Evolutionary conservation across 805 yeast species (phyloP).

Genomic region (Saturnispora ahearnii): DNA sequence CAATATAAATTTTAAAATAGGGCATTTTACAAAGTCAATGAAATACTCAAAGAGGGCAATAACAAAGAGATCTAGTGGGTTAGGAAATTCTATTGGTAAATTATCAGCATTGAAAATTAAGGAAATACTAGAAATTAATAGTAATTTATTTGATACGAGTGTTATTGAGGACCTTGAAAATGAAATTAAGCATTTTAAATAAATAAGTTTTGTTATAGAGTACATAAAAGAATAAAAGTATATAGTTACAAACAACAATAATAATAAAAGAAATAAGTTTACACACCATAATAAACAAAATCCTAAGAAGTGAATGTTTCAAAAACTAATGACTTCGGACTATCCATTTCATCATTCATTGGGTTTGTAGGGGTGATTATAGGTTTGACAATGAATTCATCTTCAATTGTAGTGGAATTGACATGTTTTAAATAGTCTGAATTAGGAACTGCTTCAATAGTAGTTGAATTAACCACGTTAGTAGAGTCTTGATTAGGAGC

Average conservation of each 20-base stretch:
- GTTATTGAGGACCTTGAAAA: neutral
- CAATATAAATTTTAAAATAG: constrained; percentile 15
- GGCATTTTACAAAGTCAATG: constrained; percentile 16
- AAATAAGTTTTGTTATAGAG: neutral
- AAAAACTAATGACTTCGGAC: constrained; percentile 6
- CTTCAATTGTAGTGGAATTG: neutral
- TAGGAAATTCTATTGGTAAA: constrained; percentile 11
- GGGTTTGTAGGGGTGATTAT: neutral
- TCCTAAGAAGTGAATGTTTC: constrained; percentile 3
- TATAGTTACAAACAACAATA: neutral
- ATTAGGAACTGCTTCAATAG: neutral
- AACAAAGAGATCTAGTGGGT: neutral
- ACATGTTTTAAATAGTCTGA: neutral
- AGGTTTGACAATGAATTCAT: neutral
- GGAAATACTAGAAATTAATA: constrained; percentile 10
- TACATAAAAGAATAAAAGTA: neutral
- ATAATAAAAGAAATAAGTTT: neutral
- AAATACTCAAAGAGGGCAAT: constrained; percentile 10
- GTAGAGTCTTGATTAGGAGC: neutral
- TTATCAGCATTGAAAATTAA: constrained; percentile 13
- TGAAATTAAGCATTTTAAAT: neutral
- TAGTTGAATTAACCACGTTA: neutral
- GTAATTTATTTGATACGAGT: constrained; percentile 10
- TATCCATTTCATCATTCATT: neutral
- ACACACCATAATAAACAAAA: neutral